phyloP scores from a whole-genome alignment of 1,139 yeast species.

The Geotrichum histeridarum region DNA sequence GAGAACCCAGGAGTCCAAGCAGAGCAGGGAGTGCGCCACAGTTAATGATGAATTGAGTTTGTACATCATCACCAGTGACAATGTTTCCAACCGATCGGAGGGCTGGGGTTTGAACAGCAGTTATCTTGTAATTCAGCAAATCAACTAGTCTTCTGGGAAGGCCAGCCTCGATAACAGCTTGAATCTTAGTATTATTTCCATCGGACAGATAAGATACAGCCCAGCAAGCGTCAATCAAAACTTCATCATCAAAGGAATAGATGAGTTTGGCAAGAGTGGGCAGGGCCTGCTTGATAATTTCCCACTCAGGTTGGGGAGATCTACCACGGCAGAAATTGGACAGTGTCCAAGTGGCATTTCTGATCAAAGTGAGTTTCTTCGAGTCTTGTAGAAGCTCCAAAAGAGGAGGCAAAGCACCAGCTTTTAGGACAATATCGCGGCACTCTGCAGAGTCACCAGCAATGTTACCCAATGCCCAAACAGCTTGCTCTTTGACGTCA shows the following conservation, averaged over 20 bases:
- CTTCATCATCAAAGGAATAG: conserved; percentile 86
- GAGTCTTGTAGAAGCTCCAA: conserved; percentile 71
- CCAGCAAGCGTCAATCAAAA: conserved; percentile 97
- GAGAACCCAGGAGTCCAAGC: conserved; percentile 70
- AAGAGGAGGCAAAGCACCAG: conserved; percentile 87
- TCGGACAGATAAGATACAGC: conserved; percentile 92
- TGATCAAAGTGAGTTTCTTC: conserved; percentile 69
- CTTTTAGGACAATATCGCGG: conserved; percentile 80
- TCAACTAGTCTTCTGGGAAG: conserved; percentile 93
- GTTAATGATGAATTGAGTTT: conserved; percentile 91
- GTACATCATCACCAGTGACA: conserved; percentile 93
- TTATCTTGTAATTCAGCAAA: conserved; percentile 73
- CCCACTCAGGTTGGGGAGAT: conserved; percentile 95
- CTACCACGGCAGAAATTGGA: conserved; percentile 95
- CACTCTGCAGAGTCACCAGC: conserved; percentile 92
- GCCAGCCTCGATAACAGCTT: conserved; percentile 94
- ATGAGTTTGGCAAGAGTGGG: conserved; percentile 89
- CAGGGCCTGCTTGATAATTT: conserved; percentile 72
- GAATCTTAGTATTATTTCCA: conserved; percentile 88
- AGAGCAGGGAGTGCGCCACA: conserved; percentile 90
- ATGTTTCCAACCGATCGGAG: conserved; percentile 96
- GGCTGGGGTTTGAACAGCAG: conserved; percentile 97
- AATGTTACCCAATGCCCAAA: conserved; percentile 98
- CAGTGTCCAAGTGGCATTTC: conserved; percentile 97
- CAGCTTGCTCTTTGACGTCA: conserved; percentile 96